A percentile compares a stretch with the other conserved stretches of the same genome.
phyloP scores from a whole-genome alignment of 2,329 filamentous ascomycete species.

The Colletotrichum magnum region DNA sequence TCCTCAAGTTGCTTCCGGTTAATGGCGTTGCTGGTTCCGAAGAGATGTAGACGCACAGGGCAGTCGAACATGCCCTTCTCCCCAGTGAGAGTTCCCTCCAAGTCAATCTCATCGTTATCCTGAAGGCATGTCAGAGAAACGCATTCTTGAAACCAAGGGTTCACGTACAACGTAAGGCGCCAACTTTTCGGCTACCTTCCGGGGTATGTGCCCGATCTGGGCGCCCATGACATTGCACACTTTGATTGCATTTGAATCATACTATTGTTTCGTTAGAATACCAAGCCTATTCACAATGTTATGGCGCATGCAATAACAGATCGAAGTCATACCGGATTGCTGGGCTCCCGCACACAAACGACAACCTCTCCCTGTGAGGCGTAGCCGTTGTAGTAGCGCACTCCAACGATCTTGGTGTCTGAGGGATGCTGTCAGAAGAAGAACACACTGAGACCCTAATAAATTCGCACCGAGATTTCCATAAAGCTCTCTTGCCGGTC shows the following conservation, averaged over 20 bases:
- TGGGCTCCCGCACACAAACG: constrained; percentile 74
- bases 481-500: constrained; percentile 60
- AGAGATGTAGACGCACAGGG: constrained; percentile 78
- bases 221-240: constrained; percentile 81
- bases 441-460: not conserved
- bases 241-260: constrained; percentile 82
- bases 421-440: constrained; percentile 1
- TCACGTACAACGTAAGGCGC: constrained; percentile 75
- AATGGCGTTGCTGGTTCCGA: constrained; percentile 72
- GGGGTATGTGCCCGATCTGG: constrained; percentile 86
- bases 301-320: not conserved
- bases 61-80: constrained; percentile 78
- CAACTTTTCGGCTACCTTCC: constrained; percentile 77
- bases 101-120: constrained; percentile 70
- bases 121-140: constrained; percentile 45
- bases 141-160: constrained; percentile 39
- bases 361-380: constrained; percentile 76
- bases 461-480: constrained; percentile 57
- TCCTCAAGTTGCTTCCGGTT: constrained; percentile 69
- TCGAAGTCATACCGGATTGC: constrained; percentile 64
- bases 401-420: constrained; percentile 67
- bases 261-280: constrained; percentile 50
- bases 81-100: constrained; percentile 80
- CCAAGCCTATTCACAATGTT: constrained; percentile 11
- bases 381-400: constrained; percentile 73